phyloP scores from a whole-genome alignment of 495 filamentous ascomycete species.

The Neurospora sp. region DNA sequence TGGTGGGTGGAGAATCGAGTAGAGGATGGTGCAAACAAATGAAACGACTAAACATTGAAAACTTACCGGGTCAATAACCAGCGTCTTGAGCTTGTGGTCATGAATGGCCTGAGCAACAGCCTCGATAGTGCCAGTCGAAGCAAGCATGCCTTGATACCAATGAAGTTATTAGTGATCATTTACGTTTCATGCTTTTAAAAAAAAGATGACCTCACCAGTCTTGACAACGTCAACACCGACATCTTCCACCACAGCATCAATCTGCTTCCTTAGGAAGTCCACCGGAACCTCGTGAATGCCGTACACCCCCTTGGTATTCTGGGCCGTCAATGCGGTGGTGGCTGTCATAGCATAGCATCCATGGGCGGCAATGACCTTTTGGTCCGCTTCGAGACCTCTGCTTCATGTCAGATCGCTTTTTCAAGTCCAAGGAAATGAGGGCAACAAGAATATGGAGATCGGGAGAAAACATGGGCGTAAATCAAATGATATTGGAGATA shows the following conservation, averaged over 20 bases:
- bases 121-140: slow-evolving; percentile 64
- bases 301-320: slow-evolving; percentile 79
- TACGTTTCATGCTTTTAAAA: not conserved
- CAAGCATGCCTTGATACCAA: slow-evolving; percentile 69
- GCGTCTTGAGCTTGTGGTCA: slow-evolving; percentile 45
- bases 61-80: slow-evolving; percentile 77
- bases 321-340: slow-evolving; percentile 90
- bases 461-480: not conserved
- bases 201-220: slow-evolving; percentile 48
- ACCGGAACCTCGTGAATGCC: slow-evolving; percentile 73
- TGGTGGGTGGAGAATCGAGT: not conserved
- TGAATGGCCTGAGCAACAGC: slow-evolving; percentile 59
- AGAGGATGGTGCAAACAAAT: not conserved
- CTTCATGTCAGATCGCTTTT: slow-evolving; percentile 1
- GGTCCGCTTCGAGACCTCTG: slow-evolving; percentile 94
- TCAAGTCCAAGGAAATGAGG: not conserved
- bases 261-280: slow-evolving; percentile 71
- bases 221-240: slow-evolving; percentile 87
- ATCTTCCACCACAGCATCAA: slow-evolving; percentile 73
- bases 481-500: not conserved
- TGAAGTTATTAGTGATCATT: not conserved
- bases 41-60: not conserved
- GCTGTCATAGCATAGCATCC: slow-evolving; percentile 91
- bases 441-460: not conserved
- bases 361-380: slow-evolving; percentile 87